These are phyloP conservation scores for Beauveria scarabaeidicola DNA, from an alignment of 2,329 filamentous ascomycete species.

Conservation along the genomic window DNA sequence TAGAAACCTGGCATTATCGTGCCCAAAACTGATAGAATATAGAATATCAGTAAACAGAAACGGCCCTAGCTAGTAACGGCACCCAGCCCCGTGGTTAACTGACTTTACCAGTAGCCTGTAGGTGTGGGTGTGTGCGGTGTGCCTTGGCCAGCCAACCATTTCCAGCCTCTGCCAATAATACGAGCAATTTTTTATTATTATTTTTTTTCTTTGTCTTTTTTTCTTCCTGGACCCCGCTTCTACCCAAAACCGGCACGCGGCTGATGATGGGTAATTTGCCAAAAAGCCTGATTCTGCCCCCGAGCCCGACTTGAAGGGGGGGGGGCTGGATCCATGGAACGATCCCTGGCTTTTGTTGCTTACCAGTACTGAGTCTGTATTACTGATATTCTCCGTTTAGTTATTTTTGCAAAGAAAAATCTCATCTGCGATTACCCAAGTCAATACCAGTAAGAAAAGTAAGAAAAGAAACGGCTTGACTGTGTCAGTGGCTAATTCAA, in stretches of 20 bases:
- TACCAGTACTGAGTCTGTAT: too few species aligned
- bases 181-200: not conserved
- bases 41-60: too few species aligned
- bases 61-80: not conserved
- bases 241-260: not conserved
- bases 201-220: not conserved
- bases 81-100: slow-evolving; percentile 1
- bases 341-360: not conserved
- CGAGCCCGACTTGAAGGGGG: not conserved
- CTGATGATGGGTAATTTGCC: slow-evolving; percentile 2
- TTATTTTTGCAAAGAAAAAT: not conserved
- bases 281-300: not conserved
- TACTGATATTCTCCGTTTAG: not conserved
- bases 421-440: not conserved
- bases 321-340: not conserved
- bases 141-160: too few species aligned
- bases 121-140: not conserved
- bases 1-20: slow-evolving; percentile 2
- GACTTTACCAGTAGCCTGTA: too few species aligned
- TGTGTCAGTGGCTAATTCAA: not conserved
- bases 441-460: too few species aligned
- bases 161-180: too few species aligned
- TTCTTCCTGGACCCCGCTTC: not conserved
- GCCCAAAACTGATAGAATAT: not conserved
- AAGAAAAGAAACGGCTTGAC: not conserved